Evolutionary conservation across 2,329 filamentous ascomycete genomes (phyloP), one percentile per base, ranked within the genome.

Genomic region (Scedosporium apiospermum): DNA sequence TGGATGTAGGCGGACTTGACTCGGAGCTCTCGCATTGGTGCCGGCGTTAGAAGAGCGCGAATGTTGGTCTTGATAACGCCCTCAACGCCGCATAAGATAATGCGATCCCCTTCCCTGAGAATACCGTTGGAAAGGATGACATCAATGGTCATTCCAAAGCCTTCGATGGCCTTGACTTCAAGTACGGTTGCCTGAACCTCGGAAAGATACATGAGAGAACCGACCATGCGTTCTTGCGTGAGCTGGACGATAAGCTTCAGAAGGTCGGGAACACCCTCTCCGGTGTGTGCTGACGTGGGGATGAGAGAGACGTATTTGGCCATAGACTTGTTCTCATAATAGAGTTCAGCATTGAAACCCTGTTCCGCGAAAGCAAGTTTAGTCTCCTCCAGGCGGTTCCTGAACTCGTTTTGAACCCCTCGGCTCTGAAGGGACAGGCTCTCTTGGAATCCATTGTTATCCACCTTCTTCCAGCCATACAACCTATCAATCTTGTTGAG

Each of bases 401-500:
- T 85, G 80, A 99, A 99, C 76, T 99, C 95, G 74, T 91, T 91
- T 77, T 96, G 90, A 10, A 97, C 93, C 60, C 89, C 88, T 78
- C 93, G 95, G 80, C 87, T 96, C 78, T 99, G 95, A 70, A 96
- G 82, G 49, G 86, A 85, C 74, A 99, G 80, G 77, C 89, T 93
- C 75, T 98, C 93, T 71, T 91, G 87, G 84, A 99, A 98, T 64
- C 95, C 95, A 73, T 99, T 99, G 84, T 99, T 96, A 71, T 95
- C 92, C 65, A 97, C 91, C 80, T 93, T 92, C 82, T 96, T 96
- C 95, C 96, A 99, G 73, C 91, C 92, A 74, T 97, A 99, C 16
- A 99, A 87, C 85, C 95, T 92, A 85, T 99, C 95, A 68, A 99
- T 98, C 82, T 99, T 99, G 88, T 99, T 99, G 72, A 99, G 82